Evolutionary conservation across 139 green algal species (phyloP).

Genomic region (Chlamydomonas urium): DNA sequence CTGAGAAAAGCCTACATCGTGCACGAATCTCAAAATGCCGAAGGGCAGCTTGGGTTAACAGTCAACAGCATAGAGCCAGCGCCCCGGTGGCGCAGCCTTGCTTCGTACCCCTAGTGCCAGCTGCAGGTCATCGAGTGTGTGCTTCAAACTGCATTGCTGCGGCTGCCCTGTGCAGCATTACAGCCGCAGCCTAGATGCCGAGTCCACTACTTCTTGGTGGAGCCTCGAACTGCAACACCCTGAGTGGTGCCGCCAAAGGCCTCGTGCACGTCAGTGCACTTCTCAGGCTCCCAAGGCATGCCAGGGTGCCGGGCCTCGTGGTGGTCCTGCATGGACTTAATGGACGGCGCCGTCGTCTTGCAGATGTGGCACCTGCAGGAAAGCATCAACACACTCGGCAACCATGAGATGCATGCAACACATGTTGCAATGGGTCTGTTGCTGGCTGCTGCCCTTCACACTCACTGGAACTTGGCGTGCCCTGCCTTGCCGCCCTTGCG

Average conservation of each 20-base stretch:
- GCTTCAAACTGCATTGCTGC: no score
- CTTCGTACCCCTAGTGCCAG: no score
- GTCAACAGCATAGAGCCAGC: no score
- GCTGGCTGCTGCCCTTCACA: no score
- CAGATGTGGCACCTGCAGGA: conserved; percentile 43
- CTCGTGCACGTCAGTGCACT: conserved; percentile 60
- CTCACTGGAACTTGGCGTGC: conserved; percentile 74
- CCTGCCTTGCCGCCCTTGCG: conserved; percentile 65
- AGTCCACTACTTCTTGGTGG: neutral
- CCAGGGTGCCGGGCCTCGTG: conserved; percentile 64
- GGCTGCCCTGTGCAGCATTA: no score
- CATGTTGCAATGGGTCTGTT: neutral
- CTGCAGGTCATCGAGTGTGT: no score
- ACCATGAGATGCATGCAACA: no score
- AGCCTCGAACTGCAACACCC: conserved; percentile 66
- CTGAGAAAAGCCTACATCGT: no score
- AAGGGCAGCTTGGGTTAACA: no score
- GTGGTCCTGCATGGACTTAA: conserved; percentile 74
- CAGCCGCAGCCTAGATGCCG: neutral
- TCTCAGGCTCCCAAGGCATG: conserved; percentile 56
- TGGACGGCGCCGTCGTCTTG: conserved; percentile 48
- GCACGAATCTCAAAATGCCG: no score
- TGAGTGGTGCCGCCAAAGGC: conserved; percentile 55
- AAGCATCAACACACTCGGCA: neutral
- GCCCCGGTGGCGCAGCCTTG: no score